These are phyloP conservation scores for Torulaspora maleeae DNA, from an alignment of 805 yeast species.

Conservation along the genomic window DNA sequence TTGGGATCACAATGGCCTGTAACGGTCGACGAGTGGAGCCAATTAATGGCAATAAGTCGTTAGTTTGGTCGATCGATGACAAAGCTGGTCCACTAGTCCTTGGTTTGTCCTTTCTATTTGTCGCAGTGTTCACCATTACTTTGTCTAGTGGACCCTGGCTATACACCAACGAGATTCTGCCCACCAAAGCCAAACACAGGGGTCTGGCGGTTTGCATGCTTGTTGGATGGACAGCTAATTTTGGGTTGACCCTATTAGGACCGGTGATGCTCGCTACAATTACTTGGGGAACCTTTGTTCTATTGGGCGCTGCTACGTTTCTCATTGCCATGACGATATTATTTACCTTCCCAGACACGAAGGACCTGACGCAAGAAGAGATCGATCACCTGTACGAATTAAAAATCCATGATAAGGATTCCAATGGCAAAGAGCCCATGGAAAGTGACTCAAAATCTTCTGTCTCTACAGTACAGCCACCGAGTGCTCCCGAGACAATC, in stretches of 20 bases:
- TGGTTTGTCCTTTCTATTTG: conserved; percentile 43
- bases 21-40: conserved; percentile 37
- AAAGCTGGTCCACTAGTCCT: conserved; percentile 42
- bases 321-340: conserved; percentile 33
- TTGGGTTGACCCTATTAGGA: conserved; percentile 37
- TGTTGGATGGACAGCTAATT: conserved; percentile 43
- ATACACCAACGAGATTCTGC: conserved; percentile 48
- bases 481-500: background rate
- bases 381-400: conserved; percentile 15
- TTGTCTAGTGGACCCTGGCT: conserved; percentile 47
- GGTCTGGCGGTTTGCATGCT: conserved; percentile 46
- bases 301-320: conserved; percentile 37
- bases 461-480: background rate
- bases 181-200: conserved; percentile 42
- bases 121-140: conserved; percentile 45
- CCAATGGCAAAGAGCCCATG: background rate
- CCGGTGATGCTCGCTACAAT: conserved; percentile 39
- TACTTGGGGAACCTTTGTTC: conserved; percentile 40
- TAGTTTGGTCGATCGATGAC: conserved; percentile 37
- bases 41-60: conserved; percentile 33
- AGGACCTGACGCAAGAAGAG: conserved; percentile 27
- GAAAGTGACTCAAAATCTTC: background rate
- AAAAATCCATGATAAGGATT: background rate
- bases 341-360: conserved; percentile 44
- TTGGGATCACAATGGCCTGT: conserved; percentile 37